Evolutionary conservation across 2,329 filamentous ascomycete species (phyloP).

Genomic region (Eutypella sp.): DNA sequence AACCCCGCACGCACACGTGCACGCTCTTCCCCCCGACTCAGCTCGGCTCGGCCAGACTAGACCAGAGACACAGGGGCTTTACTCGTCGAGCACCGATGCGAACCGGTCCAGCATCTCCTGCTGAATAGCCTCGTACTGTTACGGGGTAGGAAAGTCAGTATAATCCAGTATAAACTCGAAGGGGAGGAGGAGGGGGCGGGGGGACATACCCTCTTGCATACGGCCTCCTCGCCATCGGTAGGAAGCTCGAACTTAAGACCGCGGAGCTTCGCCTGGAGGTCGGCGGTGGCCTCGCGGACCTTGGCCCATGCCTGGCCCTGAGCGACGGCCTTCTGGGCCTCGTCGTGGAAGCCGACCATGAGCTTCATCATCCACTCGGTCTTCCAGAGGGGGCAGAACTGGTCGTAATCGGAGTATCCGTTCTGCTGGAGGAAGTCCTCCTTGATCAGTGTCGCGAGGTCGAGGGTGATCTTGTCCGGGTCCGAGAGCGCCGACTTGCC

Average conservation of each 20-base stretch:
- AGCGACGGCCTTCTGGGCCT: slow-evolving; percentile 89
- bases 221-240: slow-evolving; percentile 71
- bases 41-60: too few relatives aligned
- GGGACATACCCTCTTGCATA: slow-evolving; percentile 72
- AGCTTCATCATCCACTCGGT: slow-evolving; percentile 99
- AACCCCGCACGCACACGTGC: too few relatives aligned
- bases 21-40: too few relatives aligned
- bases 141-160: not conserved
- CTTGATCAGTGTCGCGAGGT: slow-evolving; percentile 87
- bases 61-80: slow-evolving; percentile 28
- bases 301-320: slow-evolving; percentile 91
- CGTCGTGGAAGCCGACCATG: slow-evolving; percentile 97
- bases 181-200: not conserved
- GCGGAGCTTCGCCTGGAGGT: slow-evolving; percentile 79
- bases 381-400: slow-evolving; percentile 99
- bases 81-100: slow-evolving; percentile 92
- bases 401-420: slow-evolving; percentile 97
- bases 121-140: slow-evolving; percentile 83
- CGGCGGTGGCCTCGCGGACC: slow-evolving; percentile 83
- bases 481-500: slow-evolving; percentile 96
- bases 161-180: not conserved
- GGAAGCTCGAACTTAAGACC: slow-evolving; percentile 97
- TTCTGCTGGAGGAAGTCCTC: slow-evolving; percentile 99
- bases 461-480: slow-evolving; percentile 95
- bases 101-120: slow-evolving; percentile 97